Evolutionary conservation across 345 rosid genomes (phyloP), one percentile per base, ranked within the genome.

Genomic region (Rubroshorea leprosula): DNA sequence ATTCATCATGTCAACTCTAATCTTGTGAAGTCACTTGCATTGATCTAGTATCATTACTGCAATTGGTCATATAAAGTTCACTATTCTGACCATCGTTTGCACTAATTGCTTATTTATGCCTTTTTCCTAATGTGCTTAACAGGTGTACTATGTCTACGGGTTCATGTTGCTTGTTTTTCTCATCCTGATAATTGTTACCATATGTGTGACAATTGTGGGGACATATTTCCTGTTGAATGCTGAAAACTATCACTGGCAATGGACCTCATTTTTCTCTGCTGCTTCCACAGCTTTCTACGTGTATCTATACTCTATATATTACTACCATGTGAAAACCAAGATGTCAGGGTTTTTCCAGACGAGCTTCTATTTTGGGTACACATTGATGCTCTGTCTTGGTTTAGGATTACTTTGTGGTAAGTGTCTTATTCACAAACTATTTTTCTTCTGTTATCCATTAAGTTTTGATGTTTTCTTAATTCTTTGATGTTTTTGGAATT

Each of bases 231-330:
- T 90, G 71, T 69, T 90, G 56, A 87, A 90, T 58, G 97, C 97
- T 39, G 97, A 90, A 80, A 90, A 90, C 71, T 90, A 90, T 64
- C 94, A 90, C 78, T 90, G 97, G 97, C 97, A 85, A 65, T 90
- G 97, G 97, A 90, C 97, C 0, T 90, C 97, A 39, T 90, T 87
- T 75, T 87, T 87, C 80, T 90, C 97, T 31, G 97, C 97, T 55
- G 97, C 97, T 29, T 90, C 97, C 23, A 90, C 97, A 14, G 94
- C 96, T 45, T 81, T 87, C 65, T 90, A 90, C 23, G 96, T 90
- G 61, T 90, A 90, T 74, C 64, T 87, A 61, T 90, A 90, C 76
- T 87, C 97, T 0, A 72, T 90, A 66, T 85, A 85, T 58, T 85
- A 85, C 77, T 85, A 83, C 67, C 64, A 72, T 17, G 80, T 85